Evolutionary conservation across 2,329 filamentous ascomycete genomes (phyloP).

Genomic region (Celoporthe dispersa): DNA sequence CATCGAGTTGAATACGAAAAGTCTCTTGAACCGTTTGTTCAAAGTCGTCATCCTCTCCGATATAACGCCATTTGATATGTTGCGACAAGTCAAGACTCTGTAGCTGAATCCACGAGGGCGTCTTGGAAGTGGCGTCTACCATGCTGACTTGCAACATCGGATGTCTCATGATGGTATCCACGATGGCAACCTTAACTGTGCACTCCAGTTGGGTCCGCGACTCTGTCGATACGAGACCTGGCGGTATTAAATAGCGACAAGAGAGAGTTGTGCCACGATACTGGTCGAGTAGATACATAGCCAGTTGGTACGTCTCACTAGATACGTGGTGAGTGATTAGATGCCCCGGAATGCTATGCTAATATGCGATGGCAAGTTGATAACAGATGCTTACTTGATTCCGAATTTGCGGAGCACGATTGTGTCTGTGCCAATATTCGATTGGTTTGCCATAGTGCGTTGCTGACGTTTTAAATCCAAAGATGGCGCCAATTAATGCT

Average conservation of each 20-base stretch:
- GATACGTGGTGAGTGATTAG: slow-evolving; percentile 4
- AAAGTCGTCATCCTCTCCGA: slow-evolving; percentile 23
- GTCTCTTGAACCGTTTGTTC: slow-evolving; percentile 16
- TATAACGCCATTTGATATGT: slow-evolving; percentile 29
- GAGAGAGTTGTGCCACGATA: slow-evolving; percentile 31
- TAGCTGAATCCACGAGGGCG: slow-evolving; percentile 31
- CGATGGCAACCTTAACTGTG: slow-evolving; percentile 27
- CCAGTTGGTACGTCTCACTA: slow-evolving; percentile 27
- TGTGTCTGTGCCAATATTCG: slow-evolving; percentile 22
- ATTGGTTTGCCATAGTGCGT: slow-evolving; percentile 18
- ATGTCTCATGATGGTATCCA: slow-evolving; percentile 31
- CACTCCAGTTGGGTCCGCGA: slow-evolving; percentile 25
- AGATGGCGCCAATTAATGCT: not conserved
- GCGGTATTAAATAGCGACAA: slow-evolving; percentile 31
- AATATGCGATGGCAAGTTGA: slow-evolving; percentile 18
- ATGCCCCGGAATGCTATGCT: slow-evolving; percentile 18
- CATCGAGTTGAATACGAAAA: slow-evolving; percentile 28
- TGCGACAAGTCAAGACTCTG: slow-evolving; percentile 29
- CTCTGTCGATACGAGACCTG: slow-evolving; percentile 24
- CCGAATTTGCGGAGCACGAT: slow-evolving; percentile 31
- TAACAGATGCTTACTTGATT: slow-evolving; percentile 31
- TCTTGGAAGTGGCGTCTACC: slow-evolving; percentile 26
- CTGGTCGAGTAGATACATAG: slow-evolving; percentile 31
- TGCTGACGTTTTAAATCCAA: slow-evolving; percentile 2
- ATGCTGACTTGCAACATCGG: slow-evolving; percentile 32